These are phyloP conservation scores for Monilinia vaccinii-corymbosi DNA, from an alignment of 2,329 filamentous ascomycete genomes.

Conservation along the genomic window DNA sequence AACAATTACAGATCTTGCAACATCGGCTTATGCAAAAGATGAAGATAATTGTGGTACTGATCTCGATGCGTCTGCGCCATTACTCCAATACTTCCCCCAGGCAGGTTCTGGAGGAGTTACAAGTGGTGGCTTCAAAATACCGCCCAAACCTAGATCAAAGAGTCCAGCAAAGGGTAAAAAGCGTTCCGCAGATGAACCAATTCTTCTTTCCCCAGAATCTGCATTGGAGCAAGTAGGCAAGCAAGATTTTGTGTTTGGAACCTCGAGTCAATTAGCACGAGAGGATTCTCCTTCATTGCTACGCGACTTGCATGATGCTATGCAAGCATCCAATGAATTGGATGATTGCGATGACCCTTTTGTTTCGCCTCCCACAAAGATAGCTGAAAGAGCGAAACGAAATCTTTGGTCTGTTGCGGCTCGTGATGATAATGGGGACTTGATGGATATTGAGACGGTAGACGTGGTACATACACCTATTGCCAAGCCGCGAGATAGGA, in stretches of 20 bases:
- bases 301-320: slow-evolving; percentile 51
- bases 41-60: slow-evolving; percentile 26
- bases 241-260: slow-evolving; percentile 78
- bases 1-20: slow-evolving; percentile 72
- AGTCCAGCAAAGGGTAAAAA: slow-evolving; percentile 29
- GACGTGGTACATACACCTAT: slow-evolving; percentile 41
- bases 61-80: slow-evolving; percentile 30
- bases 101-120: slow-evolving; percentile 7
- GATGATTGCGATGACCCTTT: slow-evolving; percentile 33
- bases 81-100: slow-evolving; percentile 38
- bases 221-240: slow-evolving; percentile 56
- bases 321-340: slow-evolving; percentile 47
- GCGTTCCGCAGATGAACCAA: slow-evolving; percentile 32
- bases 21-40: slow-evolving; percentile 51
- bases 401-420: slow-evolving; percentile 65
- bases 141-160: slow-evolving; percentile 20
- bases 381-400: slow-evolving; percentile 11
- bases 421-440: slow-evolving; percentile 53
- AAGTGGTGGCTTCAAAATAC: slow-evolving; percentile 19
- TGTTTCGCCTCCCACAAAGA: slow-evolving; percentile 14
- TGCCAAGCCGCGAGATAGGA: slow-evolving; percentile 7
- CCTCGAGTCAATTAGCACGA: slow-evolving; percentile 69
- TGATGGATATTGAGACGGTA: slow-evolving; percentile 48
- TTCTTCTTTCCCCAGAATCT: slow-evolving; percentile 58
- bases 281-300: slow-evolving; percentile 63